Conservation (phyloP, 169 alveolate species). For the Cyclospora cayetanensis region DNA sequence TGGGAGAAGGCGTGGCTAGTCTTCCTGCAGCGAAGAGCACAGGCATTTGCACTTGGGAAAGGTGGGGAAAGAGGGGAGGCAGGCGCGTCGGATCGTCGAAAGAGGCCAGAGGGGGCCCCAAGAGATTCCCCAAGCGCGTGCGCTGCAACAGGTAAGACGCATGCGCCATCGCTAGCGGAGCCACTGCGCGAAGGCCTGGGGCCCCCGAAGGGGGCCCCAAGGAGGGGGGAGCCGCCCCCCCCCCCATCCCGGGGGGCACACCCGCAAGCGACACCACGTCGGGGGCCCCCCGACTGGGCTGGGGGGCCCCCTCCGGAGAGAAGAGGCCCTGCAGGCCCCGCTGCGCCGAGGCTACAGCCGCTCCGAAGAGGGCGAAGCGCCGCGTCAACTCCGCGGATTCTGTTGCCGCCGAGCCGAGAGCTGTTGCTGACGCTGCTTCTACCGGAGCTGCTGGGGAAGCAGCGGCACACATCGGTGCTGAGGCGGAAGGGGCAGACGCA, state of each 20-base stretch:
- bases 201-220: not conserved
- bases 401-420: not conserved
- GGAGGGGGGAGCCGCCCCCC: not conserved
- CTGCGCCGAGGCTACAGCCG: constrained; percentile 16
- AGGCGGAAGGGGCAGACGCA: not conserved
- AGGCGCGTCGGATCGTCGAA: not conserved
- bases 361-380: constrained; percentile 11
- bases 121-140: not conserved
- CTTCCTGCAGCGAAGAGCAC: not conserved
- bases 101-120: not conserved
- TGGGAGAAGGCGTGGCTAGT: not conserved
- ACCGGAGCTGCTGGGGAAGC: not conserved
- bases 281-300: not conserved
- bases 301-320: not conserved
- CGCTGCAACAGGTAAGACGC: not conserved
- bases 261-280: not conserved
- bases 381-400: not conserved
- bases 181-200: not conserved
- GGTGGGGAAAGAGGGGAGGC: constrained; percentile 17
- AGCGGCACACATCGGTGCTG: not conserved
- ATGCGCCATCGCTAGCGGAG: not conserved
- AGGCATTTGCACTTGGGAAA: not conserved
- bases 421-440: not conserved
- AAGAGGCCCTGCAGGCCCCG: constrained; percentile 26
- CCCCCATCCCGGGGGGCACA: not conserved